A percentile compares a stretch with the other conserved stretches of the same genome.
These are phyloP conservation scores for Persicaria tinctoria DNA, from an alignment of 148 eudicot genomes.

Conservation along the genomic window DNA sequence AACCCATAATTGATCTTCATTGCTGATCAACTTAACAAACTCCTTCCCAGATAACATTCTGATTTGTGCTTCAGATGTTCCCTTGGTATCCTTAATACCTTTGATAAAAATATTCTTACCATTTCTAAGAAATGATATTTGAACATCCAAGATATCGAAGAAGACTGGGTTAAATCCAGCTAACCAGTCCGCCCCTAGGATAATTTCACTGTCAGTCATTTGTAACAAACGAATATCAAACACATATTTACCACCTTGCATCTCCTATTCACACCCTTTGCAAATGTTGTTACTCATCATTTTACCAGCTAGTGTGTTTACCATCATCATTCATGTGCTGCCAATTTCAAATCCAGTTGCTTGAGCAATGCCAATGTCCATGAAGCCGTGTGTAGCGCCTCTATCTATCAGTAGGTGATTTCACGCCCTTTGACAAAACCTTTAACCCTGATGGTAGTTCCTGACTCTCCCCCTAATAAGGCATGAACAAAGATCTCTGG, in stretches of 20 bases:
- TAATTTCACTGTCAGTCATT: not conserved
- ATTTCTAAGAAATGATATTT: not conserved
- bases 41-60: not conserved
- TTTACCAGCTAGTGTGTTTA: not conserved
- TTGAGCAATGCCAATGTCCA: not conserved
- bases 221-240: not conserved
- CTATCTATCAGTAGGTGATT: not conserved
- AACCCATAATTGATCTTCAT: not conserved
- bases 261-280: not conserved
- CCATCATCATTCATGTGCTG: not conserved
- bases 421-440: not conserved
- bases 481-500: not conserved
- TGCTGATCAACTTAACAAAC: not conserved
- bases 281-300: not conserved
- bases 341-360: too few relatives aligned
- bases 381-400: not conserved
- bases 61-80: not conserved
- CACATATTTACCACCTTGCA: not conserved
- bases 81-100: not conserved
- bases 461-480: not conserved
- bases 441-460: not conserved
- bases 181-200: not conserved
- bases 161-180: not conserved
- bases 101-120: not conserved
- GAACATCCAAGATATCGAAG: not conserved